These are phyloP conservation scores for Pseudogymnoascus sp. DNA, from an alignment of 2,329 filamentous ascomycete species.

Conservation along the genomic window DNA sequence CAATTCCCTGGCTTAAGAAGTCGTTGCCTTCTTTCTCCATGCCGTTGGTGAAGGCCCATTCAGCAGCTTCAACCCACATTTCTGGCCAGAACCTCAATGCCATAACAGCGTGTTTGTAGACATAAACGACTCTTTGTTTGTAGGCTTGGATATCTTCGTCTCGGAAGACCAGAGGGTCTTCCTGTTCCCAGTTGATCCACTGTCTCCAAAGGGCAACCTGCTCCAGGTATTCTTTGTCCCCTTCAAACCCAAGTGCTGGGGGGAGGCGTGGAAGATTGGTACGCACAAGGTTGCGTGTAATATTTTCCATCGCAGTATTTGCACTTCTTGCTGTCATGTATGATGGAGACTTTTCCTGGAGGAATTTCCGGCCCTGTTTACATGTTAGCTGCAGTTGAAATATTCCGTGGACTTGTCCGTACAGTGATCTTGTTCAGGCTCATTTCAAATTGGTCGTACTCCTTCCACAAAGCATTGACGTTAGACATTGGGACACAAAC, in stretches of 20 bases:
- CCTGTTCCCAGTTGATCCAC: conserved; percentile 94
- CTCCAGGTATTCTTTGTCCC: conserved; percentile 71
- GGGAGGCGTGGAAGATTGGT: conserved; percentile 74
- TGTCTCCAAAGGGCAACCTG: conserved; percentile 86
- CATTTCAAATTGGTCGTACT: conserved; percentile 96
- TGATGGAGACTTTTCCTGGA: conserved; percentile 83
- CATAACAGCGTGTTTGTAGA: conserved; percentile 91
- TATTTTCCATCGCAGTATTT: conserved; percentile 82
- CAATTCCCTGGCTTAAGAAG: conserved; percentile 73
- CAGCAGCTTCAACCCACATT: conserved; percentile 89
- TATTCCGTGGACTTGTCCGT: conserved; percentile 28
- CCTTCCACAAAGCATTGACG: conserved; percentile 84
- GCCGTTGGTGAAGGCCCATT: conserved; percentile 80
- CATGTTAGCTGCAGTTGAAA: conserved; percentile 17
- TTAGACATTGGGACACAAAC: conserved; percentile 79
- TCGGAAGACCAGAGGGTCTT: conserved; percentile 79
- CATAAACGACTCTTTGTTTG: conserved; percentile 73
- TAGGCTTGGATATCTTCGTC: conserved; percentile 69
- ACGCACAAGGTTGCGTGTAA: conserved; percentile 67
- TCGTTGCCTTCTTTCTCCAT: conserved; percentile 58
- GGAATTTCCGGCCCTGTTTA: conserved; percentile 77
- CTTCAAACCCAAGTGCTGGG: conserved; percentile 77
- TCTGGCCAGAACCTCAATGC: conserved; percentile 89
- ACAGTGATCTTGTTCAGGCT: conserved; percentile 85
- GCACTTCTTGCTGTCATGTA: conserved; percentile 96